phyloP scores from a whole-genome alignment of 306 rosid species.

The Corylus heterophylla region DNA sequence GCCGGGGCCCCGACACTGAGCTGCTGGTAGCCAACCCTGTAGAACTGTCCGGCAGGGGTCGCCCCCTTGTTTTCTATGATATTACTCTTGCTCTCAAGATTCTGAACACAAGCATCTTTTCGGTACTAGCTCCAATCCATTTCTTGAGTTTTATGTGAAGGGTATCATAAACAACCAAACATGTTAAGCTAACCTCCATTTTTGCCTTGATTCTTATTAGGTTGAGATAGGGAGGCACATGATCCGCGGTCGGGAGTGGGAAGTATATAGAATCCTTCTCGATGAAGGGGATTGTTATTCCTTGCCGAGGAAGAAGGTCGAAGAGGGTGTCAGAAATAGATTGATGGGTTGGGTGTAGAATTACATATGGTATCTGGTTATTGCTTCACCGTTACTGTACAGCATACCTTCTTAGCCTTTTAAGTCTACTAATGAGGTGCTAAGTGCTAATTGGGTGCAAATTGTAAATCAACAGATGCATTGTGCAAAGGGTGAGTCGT shows the following conservation, averaged over 20 bases:
- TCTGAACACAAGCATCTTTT: slow-evolving; percentile 43
- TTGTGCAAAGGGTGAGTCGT: neutral
- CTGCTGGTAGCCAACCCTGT: slow-evolving; percentile 65
- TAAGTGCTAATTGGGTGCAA: slow-evolving; percentile 1
- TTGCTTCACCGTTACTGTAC: slow-evolving; percentile 9
- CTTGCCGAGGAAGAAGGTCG: slow-evolving; percentile 40
- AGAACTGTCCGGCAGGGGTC: slow-evolving; percentile 61
- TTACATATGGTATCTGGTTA: neutral
- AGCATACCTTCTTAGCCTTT: slow-evolving; percentile 16
- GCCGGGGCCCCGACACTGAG: slow-evolving; percentile 63
- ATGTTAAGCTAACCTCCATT: neutral
- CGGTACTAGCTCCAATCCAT: slow-evolving; percentile 32
- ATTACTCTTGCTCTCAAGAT: slow-evolving; percentile 50
- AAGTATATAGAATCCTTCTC: slow-evolving; percentile 50
- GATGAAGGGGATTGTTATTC: slow-evolving; percentile 43
- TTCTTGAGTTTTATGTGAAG: neutral
- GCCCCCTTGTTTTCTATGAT: slow-evolving; percentile 57
- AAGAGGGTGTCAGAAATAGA: slow-evolving; percentile 47
- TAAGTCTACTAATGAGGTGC: neutral
- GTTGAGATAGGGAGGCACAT: slow-evolving; percentile 55
- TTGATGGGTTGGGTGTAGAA: slow-evolving; percentile 57
- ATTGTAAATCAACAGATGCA: neutral
- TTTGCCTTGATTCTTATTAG: slow-evolving; percentile 25
- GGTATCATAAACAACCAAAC: neutral
- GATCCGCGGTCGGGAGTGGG: slow-evolving; percentile 58